These are phyloP conservation scores for Epichloe scottii DNA, from an alignment of 2,329 filamentous ascomycete genomes.

Conservation along the genomic window DNA sequence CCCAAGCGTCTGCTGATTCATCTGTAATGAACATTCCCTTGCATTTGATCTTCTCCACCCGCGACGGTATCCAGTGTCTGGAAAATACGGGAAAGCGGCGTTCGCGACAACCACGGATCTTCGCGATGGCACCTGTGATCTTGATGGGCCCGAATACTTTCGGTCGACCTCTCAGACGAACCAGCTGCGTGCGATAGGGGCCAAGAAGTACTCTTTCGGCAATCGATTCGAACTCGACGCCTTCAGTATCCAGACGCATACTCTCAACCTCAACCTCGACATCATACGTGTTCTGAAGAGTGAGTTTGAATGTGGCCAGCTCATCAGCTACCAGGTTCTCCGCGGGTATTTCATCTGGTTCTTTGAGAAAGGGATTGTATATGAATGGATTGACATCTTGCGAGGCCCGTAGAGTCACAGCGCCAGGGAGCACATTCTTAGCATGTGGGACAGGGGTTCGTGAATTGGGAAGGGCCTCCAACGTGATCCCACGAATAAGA, in stretches of 20 bases:
- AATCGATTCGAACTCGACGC: conserved; percentile 56
- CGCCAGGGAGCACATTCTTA: conserved; percentile 39
- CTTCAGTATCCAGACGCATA: conserved; percentile 61
- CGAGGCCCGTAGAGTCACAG: conserved; percentile 36
- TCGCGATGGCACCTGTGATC: conserved; percentile 67
- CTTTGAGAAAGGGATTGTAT: conserved; percentile 83
- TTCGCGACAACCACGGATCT: conserved; percentile 69
- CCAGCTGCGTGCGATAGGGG: conserved; percentile 69
- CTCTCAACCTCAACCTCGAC: conserved; percentile 84
- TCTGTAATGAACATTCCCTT: conserved; percentile 53
- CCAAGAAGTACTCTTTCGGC: conserved; percentile 57
- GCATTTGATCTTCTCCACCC: conserved; percentile 62
- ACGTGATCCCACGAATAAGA: conserved; percentile 62
- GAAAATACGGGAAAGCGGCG: conserved; percentile 75
- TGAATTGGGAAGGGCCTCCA: conserved; percentile 49
- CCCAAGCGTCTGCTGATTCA: conserved; percentile 23
- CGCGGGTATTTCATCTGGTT: conserved; percentile 42
- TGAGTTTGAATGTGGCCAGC: conserved; percentile 63
- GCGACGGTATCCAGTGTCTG: conserved; percentile 59
- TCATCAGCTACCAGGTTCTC: conserved; percentile 73
- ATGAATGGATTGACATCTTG: conserved; percentile 74
- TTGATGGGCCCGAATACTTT: conserved; percentile 54
- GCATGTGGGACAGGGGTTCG: conserved; percentile 55
- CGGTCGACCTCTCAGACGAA: conserved; percentile 59
- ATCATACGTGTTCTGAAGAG: conserved; percentile 87